phyloP scores from a whole-genome alignment of 73 alveolate species.

The Paramecium primaurelia region DNA sequence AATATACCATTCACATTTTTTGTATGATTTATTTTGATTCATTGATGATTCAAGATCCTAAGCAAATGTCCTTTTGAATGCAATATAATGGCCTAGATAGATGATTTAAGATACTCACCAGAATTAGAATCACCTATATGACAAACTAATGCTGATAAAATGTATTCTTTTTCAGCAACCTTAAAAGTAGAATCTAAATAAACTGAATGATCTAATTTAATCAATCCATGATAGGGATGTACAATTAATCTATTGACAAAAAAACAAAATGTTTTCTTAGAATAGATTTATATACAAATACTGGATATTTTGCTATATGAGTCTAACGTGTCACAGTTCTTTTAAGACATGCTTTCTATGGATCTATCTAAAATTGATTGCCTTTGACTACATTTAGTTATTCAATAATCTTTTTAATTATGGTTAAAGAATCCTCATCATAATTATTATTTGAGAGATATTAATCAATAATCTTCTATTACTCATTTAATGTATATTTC shows the following conservation, averaged over 20 bases:
- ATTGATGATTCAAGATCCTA: background rate
- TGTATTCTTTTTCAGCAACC: background rate
- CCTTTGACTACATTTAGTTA: background rate
- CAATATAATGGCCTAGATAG: background rate
- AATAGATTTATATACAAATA: background rate
- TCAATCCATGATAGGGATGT: background rate
- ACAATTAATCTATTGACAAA: background rate
- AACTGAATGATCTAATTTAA: background rate
- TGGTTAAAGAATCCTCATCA: background rate
- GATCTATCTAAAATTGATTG: background rate
- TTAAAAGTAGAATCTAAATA: background rate
- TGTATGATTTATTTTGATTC: background rate
- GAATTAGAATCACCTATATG: background rate
- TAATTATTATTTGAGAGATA: background rate
- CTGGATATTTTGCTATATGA: slow-evolving; percentile 20
- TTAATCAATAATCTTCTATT: background rate
- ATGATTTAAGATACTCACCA: background rate
- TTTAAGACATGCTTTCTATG: background rate
- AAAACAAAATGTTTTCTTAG: background rate
- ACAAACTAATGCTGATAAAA: background rate
- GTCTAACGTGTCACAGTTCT: background rate
- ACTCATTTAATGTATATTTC: background rate
- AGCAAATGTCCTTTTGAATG: background rate
- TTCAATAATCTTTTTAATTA: background rate
- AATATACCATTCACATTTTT: background rate